Evolutionary conservation across 148 eudicot genomes (phyloP).

Genomic region (Agrostemma githago): DNA sequence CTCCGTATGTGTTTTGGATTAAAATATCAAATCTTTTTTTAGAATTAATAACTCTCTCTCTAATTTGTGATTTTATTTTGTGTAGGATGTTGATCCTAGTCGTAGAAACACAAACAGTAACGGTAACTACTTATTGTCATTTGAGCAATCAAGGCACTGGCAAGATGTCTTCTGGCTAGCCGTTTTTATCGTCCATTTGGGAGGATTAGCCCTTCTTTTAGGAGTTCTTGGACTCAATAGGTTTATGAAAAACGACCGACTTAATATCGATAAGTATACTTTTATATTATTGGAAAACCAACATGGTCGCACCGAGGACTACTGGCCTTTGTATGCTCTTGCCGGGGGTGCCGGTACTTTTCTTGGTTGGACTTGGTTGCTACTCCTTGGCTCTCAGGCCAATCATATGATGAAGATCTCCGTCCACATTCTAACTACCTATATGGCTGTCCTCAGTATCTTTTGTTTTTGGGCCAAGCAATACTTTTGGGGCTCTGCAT

Average conservation of each 20-base stretch:
- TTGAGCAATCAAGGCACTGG: conserved; percentile 75
- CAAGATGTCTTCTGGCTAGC: conserved; percentile 85
- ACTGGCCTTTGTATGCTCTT: conserved; percentile 89
- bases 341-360: conserved; percentile 81
- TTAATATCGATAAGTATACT: conserved; percentile 68
- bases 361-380: conserved; percentile 85
- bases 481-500: conserved; percentile 85
- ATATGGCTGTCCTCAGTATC: conserved; percentile 87
- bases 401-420: conserved; percentile 82
- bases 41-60: no score
- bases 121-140: conserved; percentile 41
- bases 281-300: conserved; percentile 46
- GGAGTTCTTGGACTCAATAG: conserved; percentile 81
- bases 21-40: no score
- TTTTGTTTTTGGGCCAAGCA: conserved; percentile 80
- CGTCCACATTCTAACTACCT: conserved; percentile 83
- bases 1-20: no score
- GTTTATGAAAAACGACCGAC: conserved; percentile 67
- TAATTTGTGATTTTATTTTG: neutral
- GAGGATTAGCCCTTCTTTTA: conserved; percentile 52
- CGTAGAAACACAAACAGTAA: conserved; percentile 32
- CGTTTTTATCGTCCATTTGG: conserved; percentile 63
- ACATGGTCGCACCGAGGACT: conserved; percentile 76
- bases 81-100: conserved; percentile 51
- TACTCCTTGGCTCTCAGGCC: conserved; percentile 75